Percentiles rank a stretch among this genome's conserved stretches.
Conservation (phyloP, 106 monocot species). For the Ottelia alismoides region DNA sequence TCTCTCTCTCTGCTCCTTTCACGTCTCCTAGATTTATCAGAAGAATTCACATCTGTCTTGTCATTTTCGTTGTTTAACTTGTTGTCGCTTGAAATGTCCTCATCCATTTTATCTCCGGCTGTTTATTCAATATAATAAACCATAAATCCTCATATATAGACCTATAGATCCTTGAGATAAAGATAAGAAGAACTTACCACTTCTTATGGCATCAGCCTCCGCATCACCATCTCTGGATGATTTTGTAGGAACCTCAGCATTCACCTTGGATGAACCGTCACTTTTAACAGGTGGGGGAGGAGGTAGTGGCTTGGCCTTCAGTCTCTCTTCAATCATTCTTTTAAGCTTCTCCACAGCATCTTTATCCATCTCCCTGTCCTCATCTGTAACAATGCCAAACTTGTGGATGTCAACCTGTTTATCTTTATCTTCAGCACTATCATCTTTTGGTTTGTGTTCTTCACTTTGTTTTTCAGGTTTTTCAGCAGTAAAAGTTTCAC, state of each 20-base stretch:
- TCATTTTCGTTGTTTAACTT: constrained; percentile 30
- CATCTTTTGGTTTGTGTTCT: constrained; percentile 43
- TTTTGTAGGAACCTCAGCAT: too few species aligned
- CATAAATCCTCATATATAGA: background rate
- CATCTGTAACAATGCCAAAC: too few species aligned
- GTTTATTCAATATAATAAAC: too few species aligned
- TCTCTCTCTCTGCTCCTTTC: constrained; percentile 42
- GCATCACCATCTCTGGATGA: too few species aligned
- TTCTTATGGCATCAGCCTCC: constrained; percentile 31
- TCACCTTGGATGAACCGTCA: too few species aligned
- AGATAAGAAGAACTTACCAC: constrained; percentile 15
- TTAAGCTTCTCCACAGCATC: too few species aligned
- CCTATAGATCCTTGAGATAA: background rate
- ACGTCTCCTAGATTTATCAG: constrained; percentile 34
- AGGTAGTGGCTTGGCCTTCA: too few species aligned
- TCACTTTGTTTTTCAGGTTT: constrained; percentile 42
- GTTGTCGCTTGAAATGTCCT: too few species aligned
- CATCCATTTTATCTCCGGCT: too few species aligned
- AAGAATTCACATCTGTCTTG: constrained; percentile 36
- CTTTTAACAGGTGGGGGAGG: too few species aligned
- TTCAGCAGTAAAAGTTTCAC: constrained; percentile 16
- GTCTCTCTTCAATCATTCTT: too few species aligned
- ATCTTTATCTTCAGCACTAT: constrained; percentile 50
- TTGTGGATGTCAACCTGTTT: constrained; percentile 35
- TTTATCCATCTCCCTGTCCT: too few species aligned